Conservation (phyloP, 495 filamentous ascomycete species). For the Elaphomyces granulatus region DNA sequence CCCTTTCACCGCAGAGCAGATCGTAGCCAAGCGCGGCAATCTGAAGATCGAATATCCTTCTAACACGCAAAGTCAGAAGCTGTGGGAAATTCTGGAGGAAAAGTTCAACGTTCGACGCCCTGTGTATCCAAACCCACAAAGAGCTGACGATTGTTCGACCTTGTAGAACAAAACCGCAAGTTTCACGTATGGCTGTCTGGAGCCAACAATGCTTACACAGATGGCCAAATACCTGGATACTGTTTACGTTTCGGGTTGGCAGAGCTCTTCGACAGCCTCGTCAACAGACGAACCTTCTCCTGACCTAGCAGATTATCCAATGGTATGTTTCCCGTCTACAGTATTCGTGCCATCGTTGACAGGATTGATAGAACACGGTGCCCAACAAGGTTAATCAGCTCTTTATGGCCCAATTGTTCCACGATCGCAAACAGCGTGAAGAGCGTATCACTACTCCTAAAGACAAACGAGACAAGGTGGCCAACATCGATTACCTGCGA, state of each 20-base stretch:
- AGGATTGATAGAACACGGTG: constrained; percentile 61
- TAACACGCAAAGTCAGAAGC: constrained; percentile 79
- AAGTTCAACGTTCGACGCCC: constrained; percentile 55
- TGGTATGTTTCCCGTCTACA: constrained; percentile 41
- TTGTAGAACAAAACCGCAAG: constrained; percentile 63
- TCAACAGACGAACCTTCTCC: constrained; percentile 90
- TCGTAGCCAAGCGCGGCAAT: constrained; percentile 85
- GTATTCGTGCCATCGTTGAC: neutral
- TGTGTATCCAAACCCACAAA: neutral
- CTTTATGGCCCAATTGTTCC: constrained; percentile 96
- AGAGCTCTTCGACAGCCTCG: constrained; percentile 92
- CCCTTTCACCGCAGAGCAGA: constrained; percentile 91
- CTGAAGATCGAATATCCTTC: constrained; percentile 86
- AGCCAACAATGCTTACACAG: constrained; percentile 96
- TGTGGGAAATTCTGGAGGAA: constrained; percentile 77
- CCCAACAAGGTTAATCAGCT: constrained; percentile 96
- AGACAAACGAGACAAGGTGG: constrained; percentile 53
- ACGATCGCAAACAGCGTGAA: constrained; percentile 96
- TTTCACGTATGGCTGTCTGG: constrained; percentile 92
- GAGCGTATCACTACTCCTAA: constrained; percentile 74
- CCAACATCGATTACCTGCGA: constrained; percentile 84
- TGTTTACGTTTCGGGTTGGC: constrained; percentile 97
- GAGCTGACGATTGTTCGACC: neutral
- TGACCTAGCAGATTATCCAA: constrained; percentile 96
- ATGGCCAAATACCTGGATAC: constrained; percentile 99